These are phyloP conservation scores for Scleromitrula shiraiana DNA, from an alignment of 2,329 filamentous ascomycete genomes.

Conservation along the genomic window DNA sequence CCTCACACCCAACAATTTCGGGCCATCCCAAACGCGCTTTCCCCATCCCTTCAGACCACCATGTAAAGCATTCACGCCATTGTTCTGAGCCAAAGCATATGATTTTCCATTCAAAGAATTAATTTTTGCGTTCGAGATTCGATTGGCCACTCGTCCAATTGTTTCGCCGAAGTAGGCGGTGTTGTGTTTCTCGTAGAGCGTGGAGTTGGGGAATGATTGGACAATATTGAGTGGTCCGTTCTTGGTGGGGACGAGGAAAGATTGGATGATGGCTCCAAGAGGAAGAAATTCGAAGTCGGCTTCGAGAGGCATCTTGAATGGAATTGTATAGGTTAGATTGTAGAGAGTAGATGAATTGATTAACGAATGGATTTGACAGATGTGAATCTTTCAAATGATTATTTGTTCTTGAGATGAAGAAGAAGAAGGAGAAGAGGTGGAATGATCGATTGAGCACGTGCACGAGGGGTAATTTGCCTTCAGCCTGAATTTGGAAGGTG, in stretches of 20 bases:
- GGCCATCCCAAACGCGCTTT: constrained; percentile 69
- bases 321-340: neutral
- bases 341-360: no score
- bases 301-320: constrained; percentile 4
- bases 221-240: constrained; percentile 59
- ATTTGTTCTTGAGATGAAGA: no score
- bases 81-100: constrained; percentile 67
- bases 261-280: constrained; percentile 72
- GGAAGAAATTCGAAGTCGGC: constrained; percentile 55
- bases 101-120: constrained; percentile 61
- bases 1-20: constrained; percentile 48
- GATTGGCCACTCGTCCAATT: constrained; percentile 79
- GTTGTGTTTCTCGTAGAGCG: constrained; percentile 70
- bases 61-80: constrained; percentile 69
- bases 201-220: constrained; percentile 69
- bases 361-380: neutral
- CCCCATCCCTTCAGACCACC: constrained; percentile 72
- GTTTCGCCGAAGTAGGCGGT: constrained; percentile 83
- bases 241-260: constrained; percentile 60
- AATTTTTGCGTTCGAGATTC: constrained; percentile 65
- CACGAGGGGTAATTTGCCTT: constrained; percentile 4
- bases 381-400: no score
- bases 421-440: no score
- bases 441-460: no score
- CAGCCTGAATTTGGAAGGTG: constrained; percentile 2